Conservation (phyloP, 305 asterid species). For the Fraxinus dipetala region DNA sequence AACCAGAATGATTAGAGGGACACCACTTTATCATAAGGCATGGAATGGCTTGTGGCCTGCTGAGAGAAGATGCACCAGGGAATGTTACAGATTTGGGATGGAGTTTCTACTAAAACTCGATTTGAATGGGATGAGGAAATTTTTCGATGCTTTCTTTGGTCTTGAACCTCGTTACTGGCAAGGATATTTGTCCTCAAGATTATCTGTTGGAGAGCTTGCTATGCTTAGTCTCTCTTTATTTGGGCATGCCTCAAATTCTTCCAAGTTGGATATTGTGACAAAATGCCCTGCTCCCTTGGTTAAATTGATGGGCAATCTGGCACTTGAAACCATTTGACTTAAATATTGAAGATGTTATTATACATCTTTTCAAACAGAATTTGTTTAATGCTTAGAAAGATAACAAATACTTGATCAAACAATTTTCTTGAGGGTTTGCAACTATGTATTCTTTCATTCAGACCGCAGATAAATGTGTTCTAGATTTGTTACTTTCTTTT, state of each 20-base stretch:
- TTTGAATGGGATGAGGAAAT: constrained; percentile 61
- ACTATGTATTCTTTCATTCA: not conserved
- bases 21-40: constrained; percentile 37
- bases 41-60: constrained; percentile 84
- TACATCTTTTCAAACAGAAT: not conserved
- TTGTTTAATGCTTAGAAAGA: not conserved
- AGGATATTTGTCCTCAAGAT: constrained; percentile 68
- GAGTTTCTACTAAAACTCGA: constrained; percentile 76
- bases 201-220: constrained; percentile 66
- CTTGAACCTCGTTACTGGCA: constrained; percentile 73
- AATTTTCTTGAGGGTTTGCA: not conserved
- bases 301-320: constrained; percentile 64
- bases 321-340: constrained; percentile 56
- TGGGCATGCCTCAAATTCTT: constrained; percentile 54
- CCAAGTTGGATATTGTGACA: constrained; percentile 59
- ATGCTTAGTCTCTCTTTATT: constrained; percentile 55
- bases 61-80: constrained; percentile 60
- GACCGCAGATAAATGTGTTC: not conserved
- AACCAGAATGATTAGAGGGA: constrained; percentile 72
- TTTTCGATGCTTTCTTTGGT: constrained; percentile 81
- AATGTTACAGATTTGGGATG: constrained; percentile 75
- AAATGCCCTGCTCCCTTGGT: constrained; percentile 69
- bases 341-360: not conserved
- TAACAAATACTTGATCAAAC: not conserved
- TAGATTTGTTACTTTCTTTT: not conserved